Evolutionary conservation across 371 early-diverging fungal genomes (phyloP), one percentile per base, ranked within the genome.

Genomic region (Nosema granulosis): DNA sequence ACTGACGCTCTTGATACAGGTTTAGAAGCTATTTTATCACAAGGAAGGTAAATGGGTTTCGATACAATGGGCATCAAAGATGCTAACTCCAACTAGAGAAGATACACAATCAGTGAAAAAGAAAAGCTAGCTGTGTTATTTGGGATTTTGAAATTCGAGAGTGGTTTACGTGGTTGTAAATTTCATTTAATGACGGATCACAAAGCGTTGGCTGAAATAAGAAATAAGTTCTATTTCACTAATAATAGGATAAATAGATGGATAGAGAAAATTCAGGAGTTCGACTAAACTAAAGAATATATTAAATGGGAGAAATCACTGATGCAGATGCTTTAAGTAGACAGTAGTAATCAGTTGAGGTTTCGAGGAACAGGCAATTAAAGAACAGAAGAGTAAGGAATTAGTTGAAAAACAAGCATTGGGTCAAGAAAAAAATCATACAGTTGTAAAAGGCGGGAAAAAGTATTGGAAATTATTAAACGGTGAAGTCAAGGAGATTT

Each of bases 281-380:
- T 63, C 20, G 63, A 35, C 24, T 32, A 32, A 65, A 24, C 1
- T 12, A 54, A 66, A 29, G 54, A 52, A 43, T 81, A 75, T 35
- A 79, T n/a, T 18, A 65, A 43, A 31, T 50, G 57, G 50, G 37
- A 62, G 29, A 50, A 34, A 37, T 71, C 57, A 24, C 24, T 31
- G 43, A 22, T 31, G 62, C 79, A 51, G 80, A 80, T 54, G 12
- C 72, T 29, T 28, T 78, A 22, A 78, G 80, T 57, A 54, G 77
- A 34, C 34, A 63, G 34, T 67, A 72, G 28, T 24, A 12, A 35
- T 29, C 3, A 20, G 68, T 51, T 26, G 59, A 69, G 1, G 58
- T 1, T 11, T n/a, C n/a, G n/a, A n/a, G n/a, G n/a, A n/a, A n/a
- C n/a, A n/a, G n/a, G n/a, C n/a, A n/a, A n/a, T n/a, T n/a, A 28